Base-by-base conservation (phyloP, 441 rosid species). In the Populus hybrid region DNA sequence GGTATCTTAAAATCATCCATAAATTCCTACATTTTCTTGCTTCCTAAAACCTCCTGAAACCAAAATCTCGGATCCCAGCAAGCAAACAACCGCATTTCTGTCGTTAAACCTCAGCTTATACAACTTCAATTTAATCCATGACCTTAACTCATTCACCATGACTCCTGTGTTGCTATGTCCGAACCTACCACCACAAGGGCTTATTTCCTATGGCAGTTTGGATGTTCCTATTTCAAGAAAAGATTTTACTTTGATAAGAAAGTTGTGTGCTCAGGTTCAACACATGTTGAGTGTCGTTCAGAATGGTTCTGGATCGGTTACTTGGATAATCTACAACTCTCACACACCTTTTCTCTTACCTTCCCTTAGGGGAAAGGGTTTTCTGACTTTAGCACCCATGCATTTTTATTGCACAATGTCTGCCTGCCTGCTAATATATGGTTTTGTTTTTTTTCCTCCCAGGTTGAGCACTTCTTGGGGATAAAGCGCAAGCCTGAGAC, bases 391-490 rank as follows among this genome's bases (percentile, higher is more conserved):
- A 57, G 21, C 10, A 57, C 63, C n/a, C 61, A 2, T 18, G 21
- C 4, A 19, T 57, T 57, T 57, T 57, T 57, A 7, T 7, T 57
- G 23, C 63, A n/a, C 19, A 57, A 19, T 18, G 10, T 7, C 21
- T 19, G 63, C 21, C 63, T 57, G 63, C 63, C 63, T 57, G 10
- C 63, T 57, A n/a, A 57, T 57, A 7, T 19, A 7, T 57, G n/a
- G n/a, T 38, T 19, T 36, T 35, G 65, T 7, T 24, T 8, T 71
- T 26, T 68, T 5, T 67, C 10, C 73, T 18, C 76, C 74, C 86
- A 94, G 99, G 99, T 96, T 76, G 99, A 96, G 85, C 96, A 93
- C 79, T 94, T 91, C 87, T 83, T 96, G 88, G 99, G 98, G 73
- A 94, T 96, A 80, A 96, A 93, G 85, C 93, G 97, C 64, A 88